Evolutionary conservation across 768 basidiomycete species (phyloP).

Genomic region (Termitomyces sp.): DNA sequence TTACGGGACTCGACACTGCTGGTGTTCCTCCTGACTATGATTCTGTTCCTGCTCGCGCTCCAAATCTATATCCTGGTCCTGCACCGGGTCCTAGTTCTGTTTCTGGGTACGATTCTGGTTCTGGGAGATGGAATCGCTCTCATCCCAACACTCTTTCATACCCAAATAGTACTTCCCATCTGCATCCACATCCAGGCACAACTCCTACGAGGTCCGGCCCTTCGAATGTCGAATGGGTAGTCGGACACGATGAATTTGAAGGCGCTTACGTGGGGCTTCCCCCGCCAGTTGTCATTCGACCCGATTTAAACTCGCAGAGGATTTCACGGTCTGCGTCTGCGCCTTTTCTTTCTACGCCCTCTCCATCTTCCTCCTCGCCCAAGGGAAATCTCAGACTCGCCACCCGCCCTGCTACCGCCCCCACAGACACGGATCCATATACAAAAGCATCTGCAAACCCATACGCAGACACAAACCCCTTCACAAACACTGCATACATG

Average conservation of each 20-base stretch:
- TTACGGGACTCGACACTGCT: constrained; percentile 25
- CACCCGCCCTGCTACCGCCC: constrained; percentile 18
- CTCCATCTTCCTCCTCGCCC: constrained; percentile 17
- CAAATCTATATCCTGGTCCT: constrained; percentile 5
- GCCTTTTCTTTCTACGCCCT: constrained; percentile 16
- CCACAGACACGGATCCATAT: neutral
- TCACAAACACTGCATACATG: neutral
- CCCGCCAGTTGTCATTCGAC: constrained; percentile 18
- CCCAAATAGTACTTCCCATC: constrained; percentile 14
- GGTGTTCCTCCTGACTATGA: constrained; percentile 10
- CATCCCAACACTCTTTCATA: neutral
- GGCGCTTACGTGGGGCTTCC: neutral
- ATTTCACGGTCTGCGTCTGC: constrained; percentile 17
- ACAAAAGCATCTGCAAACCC: neutral
- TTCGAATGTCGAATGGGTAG: constrained; percentile 35
- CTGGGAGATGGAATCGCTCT: neutral
- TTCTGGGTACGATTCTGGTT: neutral
- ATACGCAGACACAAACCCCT: neutral
- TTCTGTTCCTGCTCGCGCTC: constrained; percentile 5
- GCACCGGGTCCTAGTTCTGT: neutral
- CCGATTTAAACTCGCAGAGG: constrained; percentile 5
- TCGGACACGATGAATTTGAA: constrained; percentile 2
- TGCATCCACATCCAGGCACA: constrained; percentile 24
- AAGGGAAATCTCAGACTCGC: constrained; percentile 26
- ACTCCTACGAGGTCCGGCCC: constrained; percentile 23